A percentile compares a stretch with the other conserved stretches of the same genome.
Conservation (phyloP, 345 rosid species). For the Bruguiera parviflora region DNA sequence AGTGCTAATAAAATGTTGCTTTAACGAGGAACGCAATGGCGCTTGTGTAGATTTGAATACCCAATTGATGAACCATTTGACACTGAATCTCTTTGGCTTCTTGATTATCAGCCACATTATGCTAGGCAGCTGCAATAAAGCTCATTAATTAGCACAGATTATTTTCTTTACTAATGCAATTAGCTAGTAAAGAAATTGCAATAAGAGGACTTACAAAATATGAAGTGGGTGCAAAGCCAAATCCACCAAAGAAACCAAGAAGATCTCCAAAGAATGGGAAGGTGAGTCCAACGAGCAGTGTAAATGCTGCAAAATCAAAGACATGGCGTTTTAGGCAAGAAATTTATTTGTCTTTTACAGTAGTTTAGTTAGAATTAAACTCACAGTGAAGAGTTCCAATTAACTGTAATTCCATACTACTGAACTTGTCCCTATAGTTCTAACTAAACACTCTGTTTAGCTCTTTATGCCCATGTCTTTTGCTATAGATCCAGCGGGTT, state of each 20-base stretch:
- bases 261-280: slow-evolving; percentile 97
- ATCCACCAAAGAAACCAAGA: slow-evolving; percentile 95
- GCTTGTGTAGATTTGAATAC: slow-evolving; percentile 33
- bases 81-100: slow-evolving; percentile 76
- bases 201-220: slow-evolving; percentile 55
- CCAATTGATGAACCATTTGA: slow-evolving; percentile 84
- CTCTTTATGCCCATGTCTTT: no score
- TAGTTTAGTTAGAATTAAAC: no score
- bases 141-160: not conserved
- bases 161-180: not conserved
- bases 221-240: slow-evolving; percentile 91
- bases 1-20: not conserved
- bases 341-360: no score
- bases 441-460: no score
- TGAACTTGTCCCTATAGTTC: no score
- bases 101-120: slow-evolving; percentile 86
- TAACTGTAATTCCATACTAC: no score
- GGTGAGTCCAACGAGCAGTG: slow-evolving; percentile 72
- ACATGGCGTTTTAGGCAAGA: no score
- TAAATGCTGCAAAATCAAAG: slow-evolving; percentile 52
- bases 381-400: no score
- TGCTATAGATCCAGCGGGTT: no score
- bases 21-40: not conserved
- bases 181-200: not conserved
- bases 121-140: slow-evolving; percentile 69